These are phyloP conservation scores for Xylaria scruposa DNA, from an alignment of 495 filamentous ascomycete genomes.

Conservation along the genomic window DNA sequence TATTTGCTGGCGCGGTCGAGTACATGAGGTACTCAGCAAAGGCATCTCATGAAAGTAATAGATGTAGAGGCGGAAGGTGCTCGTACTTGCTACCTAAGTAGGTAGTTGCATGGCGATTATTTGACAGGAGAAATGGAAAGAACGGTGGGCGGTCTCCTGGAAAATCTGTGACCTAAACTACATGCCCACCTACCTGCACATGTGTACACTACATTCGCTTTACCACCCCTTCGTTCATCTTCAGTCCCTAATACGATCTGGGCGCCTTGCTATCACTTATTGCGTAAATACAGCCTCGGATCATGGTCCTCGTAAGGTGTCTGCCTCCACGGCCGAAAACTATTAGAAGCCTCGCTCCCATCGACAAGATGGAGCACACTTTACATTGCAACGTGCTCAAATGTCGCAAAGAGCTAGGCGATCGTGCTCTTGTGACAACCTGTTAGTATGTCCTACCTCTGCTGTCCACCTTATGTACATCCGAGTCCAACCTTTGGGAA, in stretches of 20 bases:
- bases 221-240: neutral
- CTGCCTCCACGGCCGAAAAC: constrained; percentile 18
- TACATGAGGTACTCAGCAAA: neutral
- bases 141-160: neutral
- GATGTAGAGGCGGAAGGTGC: constrained; percentile 2
- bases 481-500: too few species aligned
- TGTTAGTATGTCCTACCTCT: constrained; percentile 69
- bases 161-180: neutral
- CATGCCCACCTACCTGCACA: neutral
- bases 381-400: constrained; percentile 84
- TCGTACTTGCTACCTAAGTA: neutral
- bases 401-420: constrained; percentile 74
- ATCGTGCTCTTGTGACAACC: constrained; percentile 86
- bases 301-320: constrained; percentile 25
- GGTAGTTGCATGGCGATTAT: neutral
- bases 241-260: neutral
- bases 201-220: too few species aligned
- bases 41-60: neutral
- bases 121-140: constrained; percentile 1
- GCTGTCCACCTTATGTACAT: neutral
- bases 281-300: neutral
- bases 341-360: neutral
- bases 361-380: constrained; percentile 68
- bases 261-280: neutral
- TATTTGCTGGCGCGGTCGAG: neutral